Evolutionary conservation across 2,329 filamentous ascomycete genomes (phyloP), one percentile per base, ranked within the genome.

Genomic region (Fusarium temperatum): DNA sequence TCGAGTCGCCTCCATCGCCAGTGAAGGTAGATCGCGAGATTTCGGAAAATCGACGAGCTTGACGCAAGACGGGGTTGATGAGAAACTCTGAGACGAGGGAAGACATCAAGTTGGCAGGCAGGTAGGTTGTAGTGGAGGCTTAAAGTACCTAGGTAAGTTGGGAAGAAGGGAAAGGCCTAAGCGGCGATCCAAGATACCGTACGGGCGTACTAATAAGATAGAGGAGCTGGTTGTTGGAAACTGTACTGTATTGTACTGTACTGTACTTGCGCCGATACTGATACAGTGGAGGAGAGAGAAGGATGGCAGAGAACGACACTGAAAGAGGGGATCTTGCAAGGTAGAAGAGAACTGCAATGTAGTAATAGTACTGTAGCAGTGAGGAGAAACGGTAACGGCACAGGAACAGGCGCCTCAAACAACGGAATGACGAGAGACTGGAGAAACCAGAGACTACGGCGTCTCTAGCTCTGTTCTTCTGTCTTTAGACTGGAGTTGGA

Each of bases 51-150:
- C 89, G 89, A 71, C 89, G 89, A 77, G 90, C 90, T 82, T 92
- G 90, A 80, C 90, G 89, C 75, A 92, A 82, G 77, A 92, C 89
- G 66, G 90, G 90, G 71, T 91, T 91, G 81, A 92, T 90, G 76
- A 92, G 83, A 80, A 91, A 91, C 69, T 91, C 88, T 78, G 89
- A 88, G 61, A 92, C 89, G 77, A 91, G 84, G 75, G 87, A 90
- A 81, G 88, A 87, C 90, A 92, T 92, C 76, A 75, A 70, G 66
- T 41, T 59, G 66, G 47, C 24, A 63, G 64, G 47, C 57, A 30
- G 54, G 41, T 28, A 30, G 41, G 24, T 22, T 36, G 63, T 26
- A 54, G 57, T n/a, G 65, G 66, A 69, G 35, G 65, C 42, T 69
- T 64, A 51, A 39, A 64, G 41, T 55, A n/a, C n/a, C n/a, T n/a